These are phyloP conservation scores for Alternaria sp. DNA, from an alignment of 2,329 filamentous ascomycete species.

Conservation along the genomic window DNA sequence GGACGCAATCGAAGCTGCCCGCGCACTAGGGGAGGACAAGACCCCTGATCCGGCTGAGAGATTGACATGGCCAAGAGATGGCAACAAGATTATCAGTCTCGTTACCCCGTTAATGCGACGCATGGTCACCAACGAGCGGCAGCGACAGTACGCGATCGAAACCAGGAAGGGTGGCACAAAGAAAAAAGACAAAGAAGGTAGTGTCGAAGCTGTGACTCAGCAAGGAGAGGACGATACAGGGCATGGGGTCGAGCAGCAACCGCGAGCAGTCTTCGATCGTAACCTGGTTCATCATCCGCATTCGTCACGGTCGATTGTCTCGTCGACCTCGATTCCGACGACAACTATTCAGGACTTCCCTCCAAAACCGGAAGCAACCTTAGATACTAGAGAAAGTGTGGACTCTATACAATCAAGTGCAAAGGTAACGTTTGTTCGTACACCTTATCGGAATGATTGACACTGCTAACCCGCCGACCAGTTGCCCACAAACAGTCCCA, in stretches of 20 bases:
- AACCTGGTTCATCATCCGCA: slow-evolving; percentile 9
- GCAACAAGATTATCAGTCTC: slow-evolving; percentile 64
- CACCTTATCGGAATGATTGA: not conserved
- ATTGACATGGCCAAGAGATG: slow-evolving; percentile 64
- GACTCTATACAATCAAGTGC: not conserved
- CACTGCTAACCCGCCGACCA: slow-evolving; percentile 4
- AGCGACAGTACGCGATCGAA: slow-evolving; percentile 66
- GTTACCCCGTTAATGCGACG: slow-evolving; percentile 65
- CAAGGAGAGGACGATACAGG: slow-evolving; percentile 10
- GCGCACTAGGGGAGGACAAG: slow-evolving; percentile 54
- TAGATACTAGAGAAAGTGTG: not conserved
- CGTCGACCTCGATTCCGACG: not conserved
- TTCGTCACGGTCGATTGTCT: slow-evolving; percentile 5
- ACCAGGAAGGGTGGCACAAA: slow-evolving; percentile 61
- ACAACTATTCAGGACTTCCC: not conserved
- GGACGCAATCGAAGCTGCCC: slow-evolving; percentile 46
- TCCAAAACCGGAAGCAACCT: not conserved
- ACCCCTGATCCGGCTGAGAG: slow-evolving; percentile 43
- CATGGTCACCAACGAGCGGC: slow-evolving; percentile 69
- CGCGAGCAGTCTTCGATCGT: slow-evolving; percentile 20
- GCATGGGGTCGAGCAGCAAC: slow-evolving; percentile 22
- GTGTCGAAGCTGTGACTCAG: slow-evolving; percentile 24
- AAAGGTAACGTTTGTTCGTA: not conserved
- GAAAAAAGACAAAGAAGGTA: slow-evolving; percentile 38
- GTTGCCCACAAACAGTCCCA: slow-evolving; percentile 14